Percentiles rank a stretch among this genome's conserved stretches.
Evolutionary conservation across 768 basidiomycete genomes (phyloP).

Genomic region (Lactarius indigo): DNA sequence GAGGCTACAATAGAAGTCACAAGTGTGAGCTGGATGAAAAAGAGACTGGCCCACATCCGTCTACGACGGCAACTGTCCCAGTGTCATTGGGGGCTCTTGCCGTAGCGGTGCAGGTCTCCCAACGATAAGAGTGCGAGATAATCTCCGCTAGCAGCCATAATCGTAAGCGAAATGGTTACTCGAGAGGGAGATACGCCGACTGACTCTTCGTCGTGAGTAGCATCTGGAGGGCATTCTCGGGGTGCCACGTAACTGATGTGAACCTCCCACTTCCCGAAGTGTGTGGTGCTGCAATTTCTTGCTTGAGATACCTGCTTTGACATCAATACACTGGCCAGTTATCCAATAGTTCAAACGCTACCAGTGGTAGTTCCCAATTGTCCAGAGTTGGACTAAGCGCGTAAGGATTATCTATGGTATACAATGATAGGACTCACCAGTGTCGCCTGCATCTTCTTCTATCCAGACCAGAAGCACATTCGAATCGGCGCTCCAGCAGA

Average conservation of each 20-base stretch:
- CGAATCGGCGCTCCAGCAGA: conserved; percentile 88
- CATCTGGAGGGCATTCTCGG: conserved; percentile 66
- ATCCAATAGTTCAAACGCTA: conserved; percentile 29
- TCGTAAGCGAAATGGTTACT: not conserved
- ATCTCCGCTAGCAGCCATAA: conserved; percentile 41
- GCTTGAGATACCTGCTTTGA: conserved; percentile 80
- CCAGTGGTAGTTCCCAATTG: conserved; percentile 95
- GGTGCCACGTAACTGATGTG: conserved; percentile 81
- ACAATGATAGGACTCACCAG: conserved; percentile 47
- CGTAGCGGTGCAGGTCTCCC: conserved; percentile 72
- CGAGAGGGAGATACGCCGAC: conserved; percentile 27
- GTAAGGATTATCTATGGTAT: not conserved
- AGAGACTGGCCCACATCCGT: conserved; percentile 63
- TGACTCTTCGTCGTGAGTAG: conserved; percentile 65
- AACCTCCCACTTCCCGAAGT: conserved; percentile 48
- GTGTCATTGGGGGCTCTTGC: conserved; percentile 65
- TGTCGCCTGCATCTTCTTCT: conserved; percentile 60
- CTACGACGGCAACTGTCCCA: conserved; percentile 84
- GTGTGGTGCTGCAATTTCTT: conserved; percentile 62
- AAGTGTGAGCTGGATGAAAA: not conserved
- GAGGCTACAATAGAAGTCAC: conserved; percentile 44
- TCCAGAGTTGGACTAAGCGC: conserved; percentile 86
- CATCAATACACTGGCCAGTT: conserved; percentile 10
- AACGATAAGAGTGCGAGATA: conserved; percentile 61
- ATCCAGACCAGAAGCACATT: conserved; percentile 84